Conservation (phyloP, 495 filamentous ascomycete genomes). For the Amniculicola lignicola region DNA sequence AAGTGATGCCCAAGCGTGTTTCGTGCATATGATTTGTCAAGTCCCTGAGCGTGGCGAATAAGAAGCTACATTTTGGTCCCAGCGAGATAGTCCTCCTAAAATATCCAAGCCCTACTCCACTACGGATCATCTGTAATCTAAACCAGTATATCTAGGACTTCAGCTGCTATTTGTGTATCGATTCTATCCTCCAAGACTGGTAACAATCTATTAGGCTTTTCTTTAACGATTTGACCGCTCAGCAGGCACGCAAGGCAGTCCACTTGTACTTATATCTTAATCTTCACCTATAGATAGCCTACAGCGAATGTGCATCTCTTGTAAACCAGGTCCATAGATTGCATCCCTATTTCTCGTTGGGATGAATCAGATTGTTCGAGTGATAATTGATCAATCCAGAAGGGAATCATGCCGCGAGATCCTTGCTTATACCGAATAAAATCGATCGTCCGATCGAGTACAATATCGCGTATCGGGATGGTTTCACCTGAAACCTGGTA, state of each 20-base stretch:
- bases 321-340: conserved; percentile 11
- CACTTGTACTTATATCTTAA: conserved; percentile 4
- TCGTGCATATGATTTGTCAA: conserved; percentile 2
- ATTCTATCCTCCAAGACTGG: conserved; percentile 6
- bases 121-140: conserved; percentile 5
- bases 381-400: conserved; percentile 15
- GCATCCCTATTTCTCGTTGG: conserved; percentile 1
- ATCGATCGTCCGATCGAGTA: conserved; percentile 9
- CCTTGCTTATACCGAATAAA: conserved; percentile 13
- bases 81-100: conserved; percentile 12
- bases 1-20: background rate
- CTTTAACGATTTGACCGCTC: conserved; percentile 6
- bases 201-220: background rate
- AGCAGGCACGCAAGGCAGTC: conserved; percentile 3
- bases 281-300: conserved; percentile 11
- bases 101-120: conserved; percentile 15
- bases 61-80: conserved; percentile 14
- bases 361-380: background rate
- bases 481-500: background rate
- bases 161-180: background rate
- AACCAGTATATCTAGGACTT: conserved; percentile 6
- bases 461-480: conserved; percentile 8
- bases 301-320: conserved; percentile 7
- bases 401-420: conserved; percentile 4
- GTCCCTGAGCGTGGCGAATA: conserved; percentile 6